Conservation (phyloP, 2,329 filamentous ascomycete species). For the Colletotrichum sp. region DNA sequence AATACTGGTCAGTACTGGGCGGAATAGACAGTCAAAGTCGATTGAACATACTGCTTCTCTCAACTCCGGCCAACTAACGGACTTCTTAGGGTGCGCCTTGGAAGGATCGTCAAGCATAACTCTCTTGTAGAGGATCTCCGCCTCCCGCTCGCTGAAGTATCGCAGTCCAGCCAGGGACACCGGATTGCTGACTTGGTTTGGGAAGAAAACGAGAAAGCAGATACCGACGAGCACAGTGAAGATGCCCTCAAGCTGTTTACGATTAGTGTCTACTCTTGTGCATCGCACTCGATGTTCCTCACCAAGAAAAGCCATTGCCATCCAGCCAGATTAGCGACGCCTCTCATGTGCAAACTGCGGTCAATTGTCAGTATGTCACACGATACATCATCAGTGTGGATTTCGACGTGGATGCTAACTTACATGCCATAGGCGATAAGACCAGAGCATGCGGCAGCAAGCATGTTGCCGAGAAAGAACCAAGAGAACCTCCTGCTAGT, state of each 20-base stretch:
- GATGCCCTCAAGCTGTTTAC: conserved; percentile 36
- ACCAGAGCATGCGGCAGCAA: conserved; percentile 42
- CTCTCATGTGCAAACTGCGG: conserved; percentile 35
- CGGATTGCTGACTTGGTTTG: conserved; percentile 30
- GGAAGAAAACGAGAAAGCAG: conserved; percentile 35
- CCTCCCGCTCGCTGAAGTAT: conserved; percentile 38
- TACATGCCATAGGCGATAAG: conserved; percentile 47
- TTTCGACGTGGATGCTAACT: background rate
- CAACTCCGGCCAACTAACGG: conserved; percentile 35
- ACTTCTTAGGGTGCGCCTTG: conserved; percentile 33
- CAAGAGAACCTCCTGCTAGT: conserved; percentile 49
- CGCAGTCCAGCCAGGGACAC: conserved; percentile 32
- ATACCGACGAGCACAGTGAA: conserved; percentile 38
- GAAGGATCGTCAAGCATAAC: conserved; percentile 39
- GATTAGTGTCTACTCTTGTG: background rate
- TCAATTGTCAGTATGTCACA: background rate
- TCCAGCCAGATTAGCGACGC: conserved; percentile 30
- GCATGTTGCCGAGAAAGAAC: conserved; percentile 50
- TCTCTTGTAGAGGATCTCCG: conserved; percentile 35
- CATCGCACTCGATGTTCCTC: background rate
- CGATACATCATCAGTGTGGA: background rate
- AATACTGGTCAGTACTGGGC: background rate
- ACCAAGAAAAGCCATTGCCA: conserved; percentile 41
- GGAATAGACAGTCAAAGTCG: background rate
- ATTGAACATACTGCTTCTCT: conserved; percentile 33